Evolutionary conservation across 495 filamentous ascomycete genomes (phyloP), one percentile per base, ranked within the genome.

Genomic region (Aspergillus ellipticus): DNA sequence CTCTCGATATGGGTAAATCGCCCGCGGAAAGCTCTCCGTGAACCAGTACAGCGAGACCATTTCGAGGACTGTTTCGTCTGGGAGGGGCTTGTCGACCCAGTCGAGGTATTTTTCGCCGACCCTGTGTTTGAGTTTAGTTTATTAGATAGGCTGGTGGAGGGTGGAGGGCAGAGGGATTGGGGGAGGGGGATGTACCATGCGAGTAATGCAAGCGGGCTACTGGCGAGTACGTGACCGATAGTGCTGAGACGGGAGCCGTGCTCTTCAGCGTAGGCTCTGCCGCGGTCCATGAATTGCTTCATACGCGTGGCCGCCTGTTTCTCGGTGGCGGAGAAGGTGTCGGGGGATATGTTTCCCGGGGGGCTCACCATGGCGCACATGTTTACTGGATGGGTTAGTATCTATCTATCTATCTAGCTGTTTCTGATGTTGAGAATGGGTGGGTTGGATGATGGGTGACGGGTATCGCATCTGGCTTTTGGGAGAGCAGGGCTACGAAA

Each of bases 71-170:
- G 67, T 74, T n/a, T 85, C 71, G 3, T 79, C 50, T 6, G 74
- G 45, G 1, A 84, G 76, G 8, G 77, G 67, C 2, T 70, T 66
- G 55, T 89, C 85, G 5, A 74, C 71, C 86, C 86, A 89, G 35
- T 80, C 76, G 17, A 86, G 56, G 58, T 82, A 82, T 61, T 89
- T 89, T 65, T 89, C 86, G n/a, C 82, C 85, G 48, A 87, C 68
- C 83, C 81, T 84, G 49, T 5, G 26, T 28, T 15, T 24, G n/a
- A n/a, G n/a, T n/a, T n/a, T n/a, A n/a, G n/a, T n/a, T n/a, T n/a
- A n/a, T n/a, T n/a, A n/a, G n/a, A n/a, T n/a, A n/a, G 5, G 26
- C 21, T 17, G 17, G 42, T 28, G 6, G 33, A 26, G 19, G 26
- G 39, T 37, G 17, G 9, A 8, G 9, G 2, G 9, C 9, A 7